Base-by-base conservation (phyloP, 208 protist species). In the Wallacemonas sp. region DNA sequence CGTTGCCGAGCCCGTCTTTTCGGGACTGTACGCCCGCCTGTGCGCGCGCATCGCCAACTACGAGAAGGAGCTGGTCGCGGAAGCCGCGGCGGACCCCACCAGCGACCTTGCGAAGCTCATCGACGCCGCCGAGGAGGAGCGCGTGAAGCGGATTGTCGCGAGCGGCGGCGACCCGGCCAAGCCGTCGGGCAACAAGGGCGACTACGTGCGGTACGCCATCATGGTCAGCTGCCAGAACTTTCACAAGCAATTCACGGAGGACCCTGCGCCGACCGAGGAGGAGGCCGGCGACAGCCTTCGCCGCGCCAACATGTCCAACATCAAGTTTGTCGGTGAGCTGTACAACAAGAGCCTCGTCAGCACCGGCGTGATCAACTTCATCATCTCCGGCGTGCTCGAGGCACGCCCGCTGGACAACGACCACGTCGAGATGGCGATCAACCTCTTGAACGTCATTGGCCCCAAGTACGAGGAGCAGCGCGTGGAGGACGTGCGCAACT, bases 281-380 rank as follows among this genome's bases (percentile, higher is more conserved):
- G 88, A 92, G 38, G 73, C 75, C 26, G 74, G 75, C 33, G 85
- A 94, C 62, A 79, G 78, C 65, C 67, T 93, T 39, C 86, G 87
- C 25, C 88, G 89, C 63, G 79, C 80, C 14, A 94, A 94, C 70
- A 89, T 96, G 77, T 81, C 89, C 26, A 96, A 96, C 74, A 94
- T 94, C 71, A 93, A 93, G 65, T 96, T 96, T 68, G 84, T 93
- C 32, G 91, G 88, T 36, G 88, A 94, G 74, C 87, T 96, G 23
- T 96, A 92, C 76, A 77, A 91, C 57, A 78, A 82, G 38, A 72
- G 62, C 32, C 72, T 94, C 16, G 84, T 94, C 38, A 79, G 75
- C 42, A 80, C 85, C 44, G 79, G 74, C 32, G 84, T 94, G 66
- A 86, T 94, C 22, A 57, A 82, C 25, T 65, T 54, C 33, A 86